Evolutionary conservation across 148 eudicot species (phyloP).

Genomic region (Hydrangea macrophylla): DNA sequence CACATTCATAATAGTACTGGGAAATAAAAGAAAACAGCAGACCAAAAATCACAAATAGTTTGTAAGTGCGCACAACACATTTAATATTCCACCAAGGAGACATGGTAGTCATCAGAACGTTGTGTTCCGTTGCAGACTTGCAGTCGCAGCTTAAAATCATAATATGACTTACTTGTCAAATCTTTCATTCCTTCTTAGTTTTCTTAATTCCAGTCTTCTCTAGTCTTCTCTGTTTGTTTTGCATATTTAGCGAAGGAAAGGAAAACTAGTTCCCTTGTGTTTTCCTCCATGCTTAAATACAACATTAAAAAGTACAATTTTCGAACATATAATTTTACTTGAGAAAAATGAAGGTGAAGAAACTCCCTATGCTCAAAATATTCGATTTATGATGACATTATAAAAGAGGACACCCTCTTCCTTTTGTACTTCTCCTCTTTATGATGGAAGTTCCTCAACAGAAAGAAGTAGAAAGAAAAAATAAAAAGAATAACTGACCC

Average conservation of each 20-base stretch:
- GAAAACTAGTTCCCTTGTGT: too few relatives aligned
- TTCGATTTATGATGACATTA: too few relatives aligned
- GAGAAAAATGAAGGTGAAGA: too few relatives aligned
- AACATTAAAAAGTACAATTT: too few relatives aligned
- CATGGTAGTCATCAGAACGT: not conserved
- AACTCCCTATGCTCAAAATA: too few relatives aligned
- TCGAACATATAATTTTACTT: too few relatives aligned
- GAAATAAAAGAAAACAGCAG: conserved; percentile 29
- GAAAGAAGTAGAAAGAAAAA: not conserved
- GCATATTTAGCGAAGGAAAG: too few relatives aligned
- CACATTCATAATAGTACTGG: conserved; percentile 90
- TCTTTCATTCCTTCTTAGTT: conserved; percentile 2
- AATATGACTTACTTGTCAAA: not conserved
- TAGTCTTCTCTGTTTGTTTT: conserved; percentile 4
- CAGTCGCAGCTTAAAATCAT: conserved; percentile 3
- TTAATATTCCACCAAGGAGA: not conserved
- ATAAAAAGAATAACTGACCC: conserved; percentile 38
- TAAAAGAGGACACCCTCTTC: not conserved
- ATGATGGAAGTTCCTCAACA: not conserved
- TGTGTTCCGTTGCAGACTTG: conserved; percentile 5
- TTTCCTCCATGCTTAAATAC: too few relatives aligned
- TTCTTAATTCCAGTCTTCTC: not conserved
- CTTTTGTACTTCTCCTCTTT: not conserved
- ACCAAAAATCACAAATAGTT: conserved; percentile 14
- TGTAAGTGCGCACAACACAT: conserved; percentile 2